phyloP scores from a whole-genome alignment of 2,329 filamentous ascomycete genomes.

The Alternaria consortialis region DNA sequence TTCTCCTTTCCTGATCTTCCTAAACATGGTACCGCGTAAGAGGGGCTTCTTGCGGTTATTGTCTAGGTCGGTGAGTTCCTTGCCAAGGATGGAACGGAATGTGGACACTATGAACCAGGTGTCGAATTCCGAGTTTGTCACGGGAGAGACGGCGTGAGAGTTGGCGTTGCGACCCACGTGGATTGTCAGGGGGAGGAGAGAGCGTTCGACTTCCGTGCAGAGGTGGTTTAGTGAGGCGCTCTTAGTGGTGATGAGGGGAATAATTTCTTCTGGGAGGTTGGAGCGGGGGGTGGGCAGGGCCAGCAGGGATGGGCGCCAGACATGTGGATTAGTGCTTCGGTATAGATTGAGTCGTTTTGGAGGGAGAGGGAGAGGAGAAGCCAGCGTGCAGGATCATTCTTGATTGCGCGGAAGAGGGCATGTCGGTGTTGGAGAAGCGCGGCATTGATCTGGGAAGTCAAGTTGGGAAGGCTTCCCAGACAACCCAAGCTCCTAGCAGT shows the following conservation, averaged over 20 bases:
- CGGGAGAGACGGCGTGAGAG: slow-evolving; percentile 3
- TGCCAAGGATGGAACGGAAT: slow-evolving; percentile 42
- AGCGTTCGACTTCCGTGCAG: slow-evolving; percentile 29
- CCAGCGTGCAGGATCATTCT: slow-evolving; percentile 44
- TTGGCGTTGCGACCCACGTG: neutral
- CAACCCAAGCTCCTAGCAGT: slow-evolving; percentile 37
- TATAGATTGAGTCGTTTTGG: slow-evolving; percentile 42
- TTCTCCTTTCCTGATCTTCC: slow-evolving; percentile 39
- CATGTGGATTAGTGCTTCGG: slow-evolving; percentile 50
- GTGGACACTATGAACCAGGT: slow-evolving; percentile 43
- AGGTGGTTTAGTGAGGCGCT: slow-evolving; percentile 19
- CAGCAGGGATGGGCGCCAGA: slow-evolving; percentile 40
- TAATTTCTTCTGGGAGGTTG: slow-evolving; percentile 17
- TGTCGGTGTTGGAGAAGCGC: slow-evolving; percentile 34
- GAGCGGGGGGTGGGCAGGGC: slow-evolving; percentile 24
- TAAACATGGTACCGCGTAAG: slow-evolving; percentile 37
- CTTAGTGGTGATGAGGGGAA: slow-evolving; percentile 25
- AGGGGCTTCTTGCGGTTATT: slow-evolving; percentile 3
- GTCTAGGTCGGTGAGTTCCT: slow-evolving; percentile 25
- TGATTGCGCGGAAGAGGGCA: slow-evolving; percentile 42
- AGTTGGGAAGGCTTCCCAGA: slow-evolving; percentile 10
- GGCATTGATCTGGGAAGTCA: slow-evolving; percentile 34
- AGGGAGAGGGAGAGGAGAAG: slow-evolving; percentile 41
- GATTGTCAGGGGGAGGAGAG: slow-evolving; percentile 38
- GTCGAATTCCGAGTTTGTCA: slow-evolving; percentile 16